phyloP scores from a whole-genome alignment of 805 yeast genomes.

The Clavispora santaluciae region DNA sequence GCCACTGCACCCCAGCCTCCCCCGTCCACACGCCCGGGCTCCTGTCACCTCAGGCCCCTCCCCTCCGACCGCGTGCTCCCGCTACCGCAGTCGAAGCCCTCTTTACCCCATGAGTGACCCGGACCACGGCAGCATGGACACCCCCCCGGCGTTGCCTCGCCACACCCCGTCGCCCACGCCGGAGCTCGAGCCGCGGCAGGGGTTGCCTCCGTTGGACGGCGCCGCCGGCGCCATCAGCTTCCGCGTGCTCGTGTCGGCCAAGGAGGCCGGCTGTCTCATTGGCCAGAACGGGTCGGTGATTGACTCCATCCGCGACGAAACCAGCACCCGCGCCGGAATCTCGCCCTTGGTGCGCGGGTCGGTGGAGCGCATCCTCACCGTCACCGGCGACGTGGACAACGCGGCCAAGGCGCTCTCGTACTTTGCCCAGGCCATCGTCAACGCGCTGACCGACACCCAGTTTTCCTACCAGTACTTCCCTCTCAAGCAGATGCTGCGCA shows the following conservation, averaged over 20 bases:
- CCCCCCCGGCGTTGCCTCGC: neutral
- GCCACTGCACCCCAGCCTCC: no score
- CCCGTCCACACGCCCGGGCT: no score
- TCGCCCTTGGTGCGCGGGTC: conserved; percentile 76
- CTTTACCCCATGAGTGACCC: neutral
- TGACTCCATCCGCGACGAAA: conserved; percentile 66
- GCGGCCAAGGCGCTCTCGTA: conserved; percentile 66
- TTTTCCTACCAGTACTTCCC: conserved; percentile 52
- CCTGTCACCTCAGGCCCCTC: no score
- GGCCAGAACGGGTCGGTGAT: conserved; percentile 82
- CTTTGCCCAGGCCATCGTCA: conserved; percentile 61
- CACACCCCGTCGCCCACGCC: neutral
- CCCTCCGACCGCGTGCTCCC: no score
- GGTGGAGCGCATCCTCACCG: conserved; percentile 76
- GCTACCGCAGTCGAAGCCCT: no score
- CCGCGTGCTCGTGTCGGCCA: conserved; percentile 68
- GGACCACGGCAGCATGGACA: no score
- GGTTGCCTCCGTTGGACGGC: conserved; percentile 24
- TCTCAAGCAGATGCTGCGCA: conserved; percentile 51
- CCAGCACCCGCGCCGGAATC: conserved; percentile 81
- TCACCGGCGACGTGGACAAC: conserved; percentile 66
- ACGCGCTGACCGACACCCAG: conserved; percentile 28
- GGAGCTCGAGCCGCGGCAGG: neutral
- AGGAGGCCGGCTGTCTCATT: conserved; percentile 86
- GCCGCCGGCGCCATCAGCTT: conserved; percentile 32